These are phyloP conservation scores for Pisolithus microcarpus DNA, from an alignment of 768 basidiomycete genomes.

Conservation along the genomic window DNA sequence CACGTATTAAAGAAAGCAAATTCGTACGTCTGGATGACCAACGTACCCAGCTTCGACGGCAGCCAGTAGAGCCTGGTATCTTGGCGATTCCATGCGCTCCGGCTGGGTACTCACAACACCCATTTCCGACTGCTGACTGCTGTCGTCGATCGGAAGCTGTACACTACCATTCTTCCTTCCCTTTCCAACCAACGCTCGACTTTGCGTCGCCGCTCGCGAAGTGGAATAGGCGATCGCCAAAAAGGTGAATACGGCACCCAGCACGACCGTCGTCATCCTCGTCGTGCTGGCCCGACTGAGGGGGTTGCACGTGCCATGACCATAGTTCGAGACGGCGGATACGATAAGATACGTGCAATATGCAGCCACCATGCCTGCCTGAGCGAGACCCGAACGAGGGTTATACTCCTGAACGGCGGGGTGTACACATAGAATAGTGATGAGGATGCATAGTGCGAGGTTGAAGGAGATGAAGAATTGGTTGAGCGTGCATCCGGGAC, in stretches of 20 bases:
- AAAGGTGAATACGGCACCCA: conserved; percentile 96
- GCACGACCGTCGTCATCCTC: conserved; percentile 76
- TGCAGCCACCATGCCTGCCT: conserved; percentile 93
- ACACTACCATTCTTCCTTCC: conserved; percentile 58
- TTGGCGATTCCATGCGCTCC: conserved; percentile 71
- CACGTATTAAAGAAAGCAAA: background rate
- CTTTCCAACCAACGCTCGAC: conserved; percentile 78
- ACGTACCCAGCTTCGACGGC: conserved; percentile 92
- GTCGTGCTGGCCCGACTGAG: conserved; percentile 64
- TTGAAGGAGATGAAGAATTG: conserved; percentile 98
- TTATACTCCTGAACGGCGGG: conserved; percentile 88
- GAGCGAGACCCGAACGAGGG: conserved; percentile 90
- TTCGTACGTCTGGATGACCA: background rate
- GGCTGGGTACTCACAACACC: conserved; percentile 81
- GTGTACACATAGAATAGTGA: conserved; percentile 77
- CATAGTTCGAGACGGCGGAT: conserved; percentile 90
- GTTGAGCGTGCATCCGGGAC: conserved; percentile 82
- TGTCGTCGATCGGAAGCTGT: conserved; percentile 49
- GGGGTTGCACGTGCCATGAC: conserved; percentile 84
- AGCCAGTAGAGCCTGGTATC: conserved; percentile 90
- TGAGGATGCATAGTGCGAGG: conserved; percentile 68
- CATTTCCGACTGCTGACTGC: conserved; percentile 60
- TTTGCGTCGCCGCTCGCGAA: conserved; percentile 91
- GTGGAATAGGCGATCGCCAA: conserved; percentile 98
- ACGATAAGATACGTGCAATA: conserved; percentile 96